Evolutionary conservation across 495 filamentous ascomycete species (phyloP), one percentile per base, ranked within the genome.

Genomic region (Chaetomium cochliodes): DNA sequence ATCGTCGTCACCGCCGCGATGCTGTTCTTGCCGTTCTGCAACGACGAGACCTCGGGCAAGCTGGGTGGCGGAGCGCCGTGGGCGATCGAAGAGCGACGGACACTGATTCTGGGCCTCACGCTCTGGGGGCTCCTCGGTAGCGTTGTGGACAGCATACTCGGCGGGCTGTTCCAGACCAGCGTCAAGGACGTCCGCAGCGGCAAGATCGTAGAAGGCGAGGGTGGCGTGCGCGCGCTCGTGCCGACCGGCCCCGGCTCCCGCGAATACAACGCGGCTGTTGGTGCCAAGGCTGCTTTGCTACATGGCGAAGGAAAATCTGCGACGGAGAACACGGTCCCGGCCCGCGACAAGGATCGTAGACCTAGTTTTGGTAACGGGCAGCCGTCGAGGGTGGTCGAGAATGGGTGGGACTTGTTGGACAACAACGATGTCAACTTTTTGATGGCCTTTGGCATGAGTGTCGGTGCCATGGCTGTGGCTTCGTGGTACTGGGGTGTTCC

Each of bases 341-440:
- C 66, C 20, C 70, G 69, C 42, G 72, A 78, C 60, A 81, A 77
- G 67, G 70, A 80, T 58, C 75, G 79, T 11, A 68, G 72, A 66
- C 58, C 81, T 28, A 83, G 81, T 67, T 83, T 82, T 65, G 82
- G 81, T 1, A 77, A 84, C 41, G 78, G 77, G 46, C 85, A 85
- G 67, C 85, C 87, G 67, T 92, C 89, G 62, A 81, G 92, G 15
- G 83, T 87, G 33, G 77, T 92, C 0, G 90, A 88, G 71, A 89
- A 79, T 60, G 93, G 90, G 9, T 79, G 77, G 71, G 91, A 96
- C 66, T 71, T 94, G 69, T 77, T 97, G 65, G 91, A 94, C 72
- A 98, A 98, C 69, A 98, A 98, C 72, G 88, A 86, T 28, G 92
- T 98, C 63, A 98, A 98, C 72, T 79, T 96, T 25, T 70, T 92